Evolutionary conservation across 768 basidiomycete species (phyloP), one percentile per base, ranked within the genome.

Genomic region (Lepiota brunneoincarnata): DNA sequence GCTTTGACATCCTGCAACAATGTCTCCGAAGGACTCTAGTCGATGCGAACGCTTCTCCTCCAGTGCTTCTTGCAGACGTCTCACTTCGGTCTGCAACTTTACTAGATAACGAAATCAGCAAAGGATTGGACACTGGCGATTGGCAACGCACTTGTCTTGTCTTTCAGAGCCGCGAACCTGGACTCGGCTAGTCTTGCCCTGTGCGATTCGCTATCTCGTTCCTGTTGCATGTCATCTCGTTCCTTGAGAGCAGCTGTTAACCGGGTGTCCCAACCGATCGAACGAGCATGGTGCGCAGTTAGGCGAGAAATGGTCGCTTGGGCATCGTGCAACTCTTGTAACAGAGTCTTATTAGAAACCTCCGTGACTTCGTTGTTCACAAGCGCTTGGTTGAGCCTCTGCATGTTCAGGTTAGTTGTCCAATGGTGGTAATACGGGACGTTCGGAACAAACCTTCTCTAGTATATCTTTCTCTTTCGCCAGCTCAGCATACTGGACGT

Each of bases 331-430:
- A 94, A 75, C 60, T 93, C 89, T 38, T 84, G 78, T 23, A 89
- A 67, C 11, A 90, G 73, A 5, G 81, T 79, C 65, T 89, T 89
- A 63, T 84, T 90, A 9, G 91, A 87, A 1, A 81, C 76, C 61
- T 96, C 93, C 1, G 85, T 78, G 31, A 91, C 79, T 69, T 96
- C 93, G 49, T 80, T 89, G 64, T 92, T 89, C 39, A 91, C 75
- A 15, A 91, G 72, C 15, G 90, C 86, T 65, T 91, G 88, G 6
- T 84, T 85, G 31, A 93, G 75, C 31, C 87, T 82, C 91, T 94
- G 54, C 20, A 26, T 18, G 46, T 18, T 26, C 28, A 23, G 47
- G 23, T 47, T 34, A 54, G 18, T 17, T 37, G 4, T 41, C 47
- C 38, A 21, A 46, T 34, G 38, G n/a, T 15, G 10, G 21, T 37